phyloP scores from a whole-genome alignment of 441 rosid genomes.

The Eruca vesicaria region DNA sequence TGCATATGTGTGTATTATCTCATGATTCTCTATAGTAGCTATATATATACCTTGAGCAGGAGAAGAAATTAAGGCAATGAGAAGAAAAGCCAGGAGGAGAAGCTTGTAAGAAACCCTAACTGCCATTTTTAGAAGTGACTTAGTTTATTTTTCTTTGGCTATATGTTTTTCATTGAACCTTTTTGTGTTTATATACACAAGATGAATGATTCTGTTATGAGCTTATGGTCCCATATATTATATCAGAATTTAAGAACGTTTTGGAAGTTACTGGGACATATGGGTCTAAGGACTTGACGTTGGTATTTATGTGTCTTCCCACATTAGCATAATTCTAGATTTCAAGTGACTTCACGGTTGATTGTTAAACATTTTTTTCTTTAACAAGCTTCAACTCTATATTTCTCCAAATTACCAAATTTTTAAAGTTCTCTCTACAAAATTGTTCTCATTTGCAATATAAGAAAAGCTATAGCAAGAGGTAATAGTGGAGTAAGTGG shows the following conservation, averaged over 20 bases:
- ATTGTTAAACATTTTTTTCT: not conserved
- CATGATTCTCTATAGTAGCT: not conserved
- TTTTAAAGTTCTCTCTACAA: not conserved
- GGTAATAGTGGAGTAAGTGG: not conserved
- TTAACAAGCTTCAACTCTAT: not conserved
- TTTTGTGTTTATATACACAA: conserved; percentile 36
- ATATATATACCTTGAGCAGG: conserved; percentile 26
- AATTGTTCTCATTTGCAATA: not conserved
- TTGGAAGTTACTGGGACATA: conserved; percentile 37
- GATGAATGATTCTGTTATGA: conserved; percentile 32
- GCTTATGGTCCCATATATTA: conserved; percentile 27
- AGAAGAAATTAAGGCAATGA: conserved; percentile 19
- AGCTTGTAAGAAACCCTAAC: conserved; percentile 30
- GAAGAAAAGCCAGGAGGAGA: conserved; percentile 23
- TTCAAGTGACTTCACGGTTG: not conserved
- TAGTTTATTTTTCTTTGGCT: conserved; percentile 1
- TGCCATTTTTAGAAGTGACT: conserved; percentile 30
- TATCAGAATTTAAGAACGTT: conserved; percentile 30
- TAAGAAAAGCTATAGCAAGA: not conserved
- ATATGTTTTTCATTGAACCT: conserved; percentile 17
- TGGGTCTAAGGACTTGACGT: conserved; percentile 31
- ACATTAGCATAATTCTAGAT: conserved; percentile 13
- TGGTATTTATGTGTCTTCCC: conserved; percentile 31
- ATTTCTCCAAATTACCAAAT: not conserved
- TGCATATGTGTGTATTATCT: not conserved